Base-by-base conservation (phyloP, 140 eudicot genomes). In the Ambrosia hybrid region DNA sequence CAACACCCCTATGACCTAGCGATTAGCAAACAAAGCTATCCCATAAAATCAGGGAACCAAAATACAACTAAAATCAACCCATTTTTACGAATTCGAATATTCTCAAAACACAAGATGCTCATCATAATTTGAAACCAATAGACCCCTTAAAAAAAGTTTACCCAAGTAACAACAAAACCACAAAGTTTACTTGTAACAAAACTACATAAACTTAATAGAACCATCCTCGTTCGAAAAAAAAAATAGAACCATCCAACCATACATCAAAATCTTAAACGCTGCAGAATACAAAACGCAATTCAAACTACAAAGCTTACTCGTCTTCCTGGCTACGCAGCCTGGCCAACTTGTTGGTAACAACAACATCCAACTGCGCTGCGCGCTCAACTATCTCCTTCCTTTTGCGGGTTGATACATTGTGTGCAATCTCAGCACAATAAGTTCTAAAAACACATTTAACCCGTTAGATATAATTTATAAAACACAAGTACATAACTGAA, bases 261-360 rank as follows among this genome's bases (percentile, higher is more conserved):
- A 51, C 11, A 60, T 12, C 78, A 57, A 65, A 65, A 65, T 2
- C 74, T 57, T 17, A 37, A 57, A 46, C 16, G 65, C 74, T 72
- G 65, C n/a, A 60, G 1, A 5, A 59, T 12, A 63, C 69, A 70
- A 72, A 78, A 57, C 63, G 66, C 74, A 78, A 16, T 4, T 38
- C 9, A 48, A 26, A 45, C 68, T 34, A 59, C 59, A 13, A 61
- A 45, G 81, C 74, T 84, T 75, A 89, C 81, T 89, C 96, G 46
- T 89, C 96, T 71, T 89, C 92, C 73, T 89, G 96, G 78, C 92
- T 84, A 55, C 86, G 87, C 78, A 89, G 26, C 84, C 92, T 80
- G 5, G 86, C 92, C 8, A 82, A 81, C 52, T 84, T 89, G 92
- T 89, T 89, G 53, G 88, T 89, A 5, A 83, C 85, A 1, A 89